A percentile compares a stretch with the other conserved stretches of the same genome.
phyloP scores from a whole-genome alignment of 2,329 filamentous ascomycete species.

The Lomentospora prolificans region DNA sequence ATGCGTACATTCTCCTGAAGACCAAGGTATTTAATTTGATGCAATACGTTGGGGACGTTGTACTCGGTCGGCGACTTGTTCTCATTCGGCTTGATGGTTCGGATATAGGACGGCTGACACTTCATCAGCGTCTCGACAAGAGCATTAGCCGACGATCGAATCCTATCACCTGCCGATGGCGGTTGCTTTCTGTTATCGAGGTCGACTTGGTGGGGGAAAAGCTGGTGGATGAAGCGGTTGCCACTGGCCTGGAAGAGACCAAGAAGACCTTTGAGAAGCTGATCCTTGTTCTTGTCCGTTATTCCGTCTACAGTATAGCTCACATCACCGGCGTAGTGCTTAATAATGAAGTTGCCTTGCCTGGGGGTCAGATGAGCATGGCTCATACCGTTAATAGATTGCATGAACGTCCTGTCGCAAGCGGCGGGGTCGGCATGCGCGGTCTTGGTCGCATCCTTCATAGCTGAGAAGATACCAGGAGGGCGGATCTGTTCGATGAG shows the following conservation, averaged over 20 bases:
- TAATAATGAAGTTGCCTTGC: constrained; percentile 95
- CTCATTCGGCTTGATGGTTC: constrained; percentile 98
- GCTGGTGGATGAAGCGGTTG: constrained; percentile 74
- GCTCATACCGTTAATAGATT: constrained; percentile 79
- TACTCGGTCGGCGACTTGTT: constrained; percentile 95
- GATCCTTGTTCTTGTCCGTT: constrained; percentile 99
- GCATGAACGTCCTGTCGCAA: constrained; percentile 92
- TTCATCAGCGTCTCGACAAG: constrained; percentile 95
- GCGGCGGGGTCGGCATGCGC: constrained; percentile 91
- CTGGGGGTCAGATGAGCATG: constrained; percentile 86
- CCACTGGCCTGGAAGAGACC: constrained; percentile 75
- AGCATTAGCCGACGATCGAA: constrained; percentile 88
- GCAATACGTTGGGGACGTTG: constrained; percentile 82
- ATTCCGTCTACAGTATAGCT: constrained; percentile 91
- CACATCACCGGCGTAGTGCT: constrained; percentile 97
- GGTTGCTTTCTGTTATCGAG: constrained; percentile 92
- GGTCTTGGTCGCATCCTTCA: constrained; percentile 98
- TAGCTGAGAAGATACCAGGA: constrained; percentile 83
- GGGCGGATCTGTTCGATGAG: constrained; percentile 88
- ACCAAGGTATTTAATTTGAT: constrained; percentile 98
- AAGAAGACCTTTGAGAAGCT: constrained; percentile 85
- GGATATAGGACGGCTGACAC: constrained; percentile 92
- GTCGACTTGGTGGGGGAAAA: constrained; percentile 91
- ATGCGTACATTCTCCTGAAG: constrained; percentile 99
- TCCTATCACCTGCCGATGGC: constrained; percentile 91